Percentiles rank a stretch among this genome's conserved stretches.
These are phyloP conservation scores for Lyophyllum semitale DNA, from an alignment of 768 basidiomycete species.

Conservation along the genomic window DNA sequence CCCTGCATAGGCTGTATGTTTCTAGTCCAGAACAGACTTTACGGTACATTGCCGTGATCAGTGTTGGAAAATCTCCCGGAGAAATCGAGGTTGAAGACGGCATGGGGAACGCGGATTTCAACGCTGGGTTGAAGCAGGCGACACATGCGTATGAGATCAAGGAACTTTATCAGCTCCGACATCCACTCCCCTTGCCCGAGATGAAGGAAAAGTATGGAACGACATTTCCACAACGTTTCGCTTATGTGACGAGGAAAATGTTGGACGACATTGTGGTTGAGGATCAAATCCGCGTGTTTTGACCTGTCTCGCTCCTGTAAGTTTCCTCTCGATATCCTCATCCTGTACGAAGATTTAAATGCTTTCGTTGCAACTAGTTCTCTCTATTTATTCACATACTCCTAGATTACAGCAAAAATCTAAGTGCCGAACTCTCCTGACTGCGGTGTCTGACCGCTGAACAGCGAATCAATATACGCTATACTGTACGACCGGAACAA, in stretches of 20 bases:
- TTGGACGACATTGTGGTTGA: slow-evolving; percentile 23
- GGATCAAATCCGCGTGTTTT: slow-evolving; percentile 28
- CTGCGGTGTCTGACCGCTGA: not conserved
- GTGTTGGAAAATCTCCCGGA: slow-evolving; percentile 30
- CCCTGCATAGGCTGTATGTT: not conserved
- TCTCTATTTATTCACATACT: not conserved
- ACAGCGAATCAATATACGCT: slow-evolving; percentile 21
- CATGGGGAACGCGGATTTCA: slow-evolving; percentile 37
- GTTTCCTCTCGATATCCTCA: no score
- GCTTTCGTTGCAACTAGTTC: no score
- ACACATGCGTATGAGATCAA: slow-evolving; percentile 32
- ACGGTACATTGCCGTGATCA: slow-evolving; percentile 28
- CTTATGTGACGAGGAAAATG: slow-evolving; percentile 27
- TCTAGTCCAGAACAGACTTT: no score
- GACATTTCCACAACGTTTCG: slow-evolving; percentile 22
- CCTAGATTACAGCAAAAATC: not conserved
- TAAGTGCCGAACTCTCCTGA: not conserved
- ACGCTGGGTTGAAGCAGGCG: slow-evolving; percentile 27
- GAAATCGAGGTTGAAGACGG: slow-evolving; percentile 31
- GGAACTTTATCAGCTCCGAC: slow-evolving; percentile 25
- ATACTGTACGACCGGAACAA: slow-evolving; percentile 22
- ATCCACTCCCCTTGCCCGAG: slow-evolving; percentile 17
- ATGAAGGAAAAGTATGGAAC: slow-evolving; percentile 26
- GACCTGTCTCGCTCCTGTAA: not conserved
- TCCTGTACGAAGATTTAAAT: no score